Conservation (phyloP, 129 eudicot genomes). For the Flaveria linearis region DNA sequence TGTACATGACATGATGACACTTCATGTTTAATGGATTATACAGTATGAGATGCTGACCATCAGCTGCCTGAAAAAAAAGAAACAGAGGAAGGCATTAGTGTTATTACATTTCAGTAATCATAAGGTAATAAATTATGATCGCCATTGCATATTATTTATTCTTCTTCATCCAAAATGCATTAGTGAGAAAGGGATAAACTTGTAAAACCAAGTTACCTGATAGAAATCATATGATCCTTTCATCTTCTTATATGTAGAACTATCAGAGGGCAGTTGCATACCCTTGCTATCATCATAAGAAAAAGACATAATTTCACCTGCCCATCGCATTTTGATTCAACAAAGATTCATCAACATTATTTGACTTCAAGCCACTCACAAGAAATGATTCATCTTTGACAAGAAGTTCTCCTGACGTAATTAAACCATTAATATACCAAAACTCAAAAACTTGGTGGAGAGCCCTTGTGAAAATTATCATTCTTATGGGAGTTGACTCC, state of each 20-base stretch:
- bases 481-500: constrained; percentile 24
- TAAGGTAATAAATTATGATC: neutral
- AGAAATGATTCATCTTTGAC: constrained; percentile 29
- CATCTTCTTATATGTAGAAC: constrained; percentile 41
- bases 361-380: constrained; percentile 23
- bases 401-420: constrained; percentile 26
- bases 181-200: neutral
- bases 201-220: constrained; percentile 52
- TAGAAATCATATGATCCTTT: constrained; percentile 72
- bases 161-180: neutral
- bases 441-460: constrained; percentile 43
- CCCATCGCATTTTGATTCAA: constrained; percentile 48
- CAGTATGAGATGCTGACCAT: constrained; percentile 86
- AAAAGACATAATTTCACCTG: constrained; percentile 48
- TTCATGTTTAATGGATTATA: constrained; percentile 87
- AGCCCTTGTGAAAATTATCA: constrained; percentile 25
- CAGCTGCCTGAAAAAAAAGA: constrained; percentile 66
- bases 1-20: constrained; percentile 62
- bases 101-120: neutral
- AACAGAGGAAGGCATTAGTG: constrained; percentile 1
- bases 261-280: constrained; percentile 29
- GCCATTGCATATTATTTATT: neutral
- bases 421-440: constrained; percentile 23
- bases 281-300: constrained; percentile 51
- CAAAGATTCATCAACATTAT: constrained; percentile 32